phyloP scores from a whole-genome alignment of 306 rosid species.

The Gleditsia sinensis region DNA sequence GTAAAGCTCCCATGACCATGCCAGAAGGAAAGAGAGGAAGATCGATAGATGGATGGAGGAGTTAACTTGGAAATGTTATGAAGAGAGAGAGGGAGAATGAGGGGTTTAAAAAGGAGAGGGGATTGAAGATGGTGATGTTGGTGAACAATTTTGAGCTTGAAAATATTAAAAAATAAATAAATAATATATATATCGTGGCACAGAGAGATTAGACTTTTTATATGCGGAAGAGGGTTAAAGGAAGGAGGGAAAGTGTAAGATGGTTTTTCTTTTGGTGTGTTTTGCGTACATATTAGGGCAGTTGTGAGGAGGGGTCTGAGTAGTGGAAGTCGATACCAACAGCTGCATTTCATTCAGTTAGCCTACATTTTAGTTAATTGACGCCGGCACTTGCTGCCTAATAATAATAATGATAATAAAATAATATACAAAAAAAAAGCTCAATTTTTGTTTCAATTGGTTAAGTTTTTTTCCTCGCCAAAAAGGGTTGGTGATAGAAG shows the following conservation, averaged over 20 bases:
- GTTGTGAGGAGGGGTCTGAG: conserved; percentile 46
- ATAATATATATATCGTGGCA: no score
- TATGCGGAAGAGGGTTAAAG: background rate
- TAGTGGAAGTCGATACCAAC: conserved; percentile 57
- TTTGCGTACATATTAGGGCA: no score
- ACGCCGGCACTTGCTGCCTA: conserved; percentile 36
- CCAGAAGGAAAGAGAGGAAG: background rate
- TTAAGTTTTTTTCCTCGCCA: background rate
- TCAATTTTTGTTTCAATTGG: background rate
- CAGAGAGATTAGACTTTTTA: no score
- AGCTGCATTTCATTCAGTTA: conserved; percentile 57
- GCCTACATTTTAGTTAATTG: conserved; percentile 66
- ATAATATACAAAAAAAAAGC: no score
- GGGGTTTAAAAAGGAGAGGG: conserved; percentile 50
- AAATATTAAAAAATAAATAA: no score
- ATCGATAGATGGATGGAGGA: background rate
- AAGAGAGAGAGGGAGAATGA: conserved; percentile 30
- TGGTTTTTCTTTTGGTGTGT: no score
- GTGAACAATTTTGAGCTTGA: conserved; percentile 17
- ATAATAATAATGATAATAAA: no score
- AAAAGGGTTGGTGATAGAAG: no score
- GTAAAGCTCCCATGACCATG: conserved; percentile 59
- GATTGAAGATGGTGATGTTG: conserved; percentile 32
- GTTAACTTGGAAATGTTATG: conserved; percentile 18
- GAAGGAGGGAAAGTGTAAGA: background rate